Conservation (phyloP, 139 green algal species). For the Micractinium conductrix region DNA sequence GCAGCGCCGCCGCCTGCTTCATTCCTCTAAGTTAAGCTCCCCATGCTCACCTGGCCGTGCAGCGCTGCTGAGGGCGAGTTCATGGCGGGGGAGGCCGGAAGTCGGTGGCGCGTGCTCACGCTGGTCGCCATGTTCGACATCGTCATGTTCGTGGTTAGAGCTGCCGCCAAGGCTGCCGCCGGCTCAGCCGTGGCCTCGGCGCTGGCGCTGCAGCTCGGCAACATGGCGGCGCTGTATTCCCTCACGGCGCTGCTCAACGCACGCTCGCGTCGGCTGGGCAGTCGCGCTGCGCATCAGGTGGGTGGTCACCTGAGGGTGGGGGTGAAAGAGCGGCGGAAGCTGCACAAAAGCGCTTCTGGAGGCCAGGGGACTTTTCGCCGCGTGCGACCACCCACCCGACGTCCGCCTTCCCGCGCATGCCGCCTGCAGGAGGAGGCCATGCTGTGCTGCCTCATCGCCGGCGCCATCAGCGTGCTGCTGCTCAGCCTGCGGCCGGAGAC, state of each 20-base stretch:
- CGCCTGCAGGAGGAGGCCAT: slow-evolving; percentile 76
- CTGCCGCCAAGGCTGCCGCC: background rate
- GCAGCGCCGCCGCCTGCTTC: background rate
- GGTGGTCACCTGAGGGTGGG: background rate
- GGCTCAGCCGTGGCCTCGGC: background rate
- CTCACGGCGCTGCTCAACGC: slow-evolving; percentile 67
- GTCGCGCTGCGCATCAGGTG: slow-evolving; percentile 24
- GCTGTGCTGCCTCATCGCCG: slow-evolving; percentile 56
- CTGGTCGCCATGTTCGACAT: slow-evolving; percentile 78
- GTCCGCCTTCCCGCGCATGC: background rate
- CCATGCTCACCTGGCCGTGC: background rate
- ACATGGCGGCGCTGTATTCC: slow-evolving; percentile 72
- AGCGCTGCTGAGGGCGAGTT: slow-evolving; percentile 64
- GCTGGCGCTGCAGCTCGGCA: slow-evolving; percentile 63
- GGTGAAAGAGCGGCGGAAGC: background rate
- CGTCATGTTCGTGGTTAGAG: slow-evolving; percentile 24
- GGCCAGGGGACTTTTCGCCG: background rate
- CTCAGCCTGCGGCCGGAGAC: slow-evolving; percentile 3
- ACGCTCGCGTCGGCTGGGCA: slow-evolving; percentile 50
- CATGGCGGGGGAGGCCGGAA: slow-evolving; percentile 54
- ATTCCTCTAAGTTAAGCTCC: background rate
- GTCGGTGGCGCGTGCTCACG: slow-evolving; percentile 68
- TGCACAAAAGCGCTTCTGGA: background rate
- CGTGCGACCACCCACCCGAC: background rate
- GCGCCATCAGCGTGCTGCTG: slow-evolving; percentile 20